Conservation (phyloP, 352 stramenopile genomes). For the Poterioochromonas sp. region DNA sequence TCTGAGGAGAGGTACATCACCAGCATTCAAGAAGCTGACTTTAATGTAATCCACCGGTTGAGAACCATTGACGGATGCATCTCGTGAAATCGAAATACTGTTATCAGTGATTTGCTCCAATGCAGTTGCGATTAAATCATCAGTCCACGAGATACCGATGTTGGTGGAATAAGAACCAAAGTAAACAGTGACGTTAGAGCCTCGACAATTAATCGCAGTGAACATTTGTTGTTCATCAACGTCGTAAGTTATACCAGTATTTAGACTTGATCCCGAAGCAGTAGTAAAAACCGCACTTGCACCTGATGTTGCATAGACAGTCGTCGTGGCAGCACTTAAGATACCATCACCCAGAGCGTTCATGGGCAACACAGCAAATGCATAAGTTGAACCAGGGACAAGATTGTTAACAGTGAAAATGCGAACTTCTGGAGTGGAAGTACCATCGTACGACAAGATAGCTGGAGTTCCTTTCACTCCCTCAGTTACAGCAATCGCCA, state of each 20-base stretch:
- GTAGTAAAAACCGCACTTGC: slow-evolving; percentile 69
- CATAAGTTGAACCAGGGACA: slow-evolving; percentile 74
- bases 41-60: neutral
- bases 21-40: slow-evolving; percentile 1
- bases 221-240: slow-evolving; percentile 90
- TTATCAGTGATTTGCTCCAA: slow-evolving; percentile 47
- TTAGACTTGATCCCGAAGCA: slow-evolving; percentile 69
- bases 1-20: neutral
- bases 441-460: slow-evolving; percentile 77
- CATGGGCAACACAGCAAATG: slow-evolving; percentile 79
- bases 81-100: neutral
- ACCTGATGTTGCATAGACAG: slow-evolving; percentile 77
- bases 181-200: neutral
- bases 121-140: slow-evolving; percentile 36
- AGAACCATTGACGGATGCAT: neutral
- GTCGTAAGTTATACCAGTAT: slow-evolving; percentile 77
- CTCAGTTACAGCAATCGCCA: slow-evolving; percentile 61
- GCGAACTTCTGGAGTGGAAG: slow-evolving; percentile 61
- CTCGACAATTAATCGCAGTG: slow-evolving; percentile 24
- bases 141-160: neutral
- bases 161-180: slow-evolving; percentile 20
- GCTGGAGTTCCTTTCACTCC: slow-evolving; percentile 72
- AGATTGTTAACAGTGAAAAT: slow-evolving; percentile 65
- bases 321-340: slow-evolving; percentile 65
- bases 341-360: slow-evolving; percentile 79